A percentile compares a stretch with the other conserved stretches of the same genome.
These are phyloP conservation scores for Trichoderma lentiforme DNA, from an alignment of 2,329 filamentous ascomycete genomes.

Conservation along the genomic window DNA sequence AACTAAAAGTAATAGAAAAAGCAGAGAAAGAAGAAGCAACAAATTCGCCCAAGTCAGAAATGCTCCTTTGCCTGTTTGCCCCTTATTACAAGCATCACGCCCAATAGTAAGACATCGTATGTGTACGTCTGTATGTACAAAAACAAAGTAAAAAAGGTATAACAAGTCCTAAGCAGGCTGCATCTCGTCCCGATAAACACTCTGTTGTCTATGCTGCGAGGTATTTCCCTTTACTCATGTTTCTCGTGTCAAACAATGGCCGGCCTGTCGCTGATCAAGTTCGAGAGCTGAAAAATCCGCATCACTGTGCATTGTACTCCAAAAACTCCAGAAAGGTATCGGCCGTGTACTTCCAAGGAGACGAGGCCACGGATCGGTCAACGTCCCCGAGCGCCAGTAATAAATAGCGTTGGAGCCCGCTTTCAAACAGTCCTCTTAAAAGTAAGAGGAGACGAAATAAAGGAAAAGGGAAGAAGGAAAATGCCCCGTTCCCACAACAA, in stretches of 20 bases:
- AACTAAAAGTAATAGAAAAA: not conserved
- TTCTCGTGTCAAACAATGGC: conserved; percentile 3
- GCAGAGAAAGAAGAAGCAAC: not conserved
- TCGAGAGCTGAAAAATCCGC: not conserved
- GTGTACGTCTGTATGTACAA: conserved; percentile 9
- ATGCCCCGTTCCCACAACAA: not conserved
- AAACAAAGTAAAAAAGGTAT: not conserved
- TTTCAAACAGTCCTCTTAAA: not conserved
- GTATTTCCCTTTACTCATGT: conserved; percentile 7
- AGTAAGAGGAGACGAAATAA: not conserved
- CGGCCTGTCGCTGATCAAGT: conserved; percentile 9
- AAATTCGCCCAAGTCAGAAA: conserved; percentile 2
- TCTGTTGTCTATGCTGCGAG: conserved; percentile 7
- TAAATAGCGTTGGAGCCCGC: not conserved
- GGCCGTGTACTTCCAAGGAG: not conserved
- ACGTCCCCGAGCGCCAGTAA: not conserved
- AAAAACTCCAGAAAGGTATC: not conserved
- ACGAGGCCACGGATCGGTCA: not conserved
- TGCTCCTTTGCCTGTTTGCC: conserved; percentile 5
- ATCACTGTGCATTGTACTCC: conserved; percentile 1
- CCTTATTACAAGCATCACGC: not conserved
- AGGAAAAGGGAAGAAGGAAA: not conserved
- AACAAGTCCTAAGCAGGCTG: not conserved
- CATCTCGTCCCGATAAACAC: conserved; percentile 3
- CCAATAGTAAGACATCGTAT: not conserved